Percentiles rank a stretch among this genome's conserved stretches.
Evolutionary conservation across 805 yeast genomes (phyloP).

Genomic region (Saturnispora zaruensis): DNA sequence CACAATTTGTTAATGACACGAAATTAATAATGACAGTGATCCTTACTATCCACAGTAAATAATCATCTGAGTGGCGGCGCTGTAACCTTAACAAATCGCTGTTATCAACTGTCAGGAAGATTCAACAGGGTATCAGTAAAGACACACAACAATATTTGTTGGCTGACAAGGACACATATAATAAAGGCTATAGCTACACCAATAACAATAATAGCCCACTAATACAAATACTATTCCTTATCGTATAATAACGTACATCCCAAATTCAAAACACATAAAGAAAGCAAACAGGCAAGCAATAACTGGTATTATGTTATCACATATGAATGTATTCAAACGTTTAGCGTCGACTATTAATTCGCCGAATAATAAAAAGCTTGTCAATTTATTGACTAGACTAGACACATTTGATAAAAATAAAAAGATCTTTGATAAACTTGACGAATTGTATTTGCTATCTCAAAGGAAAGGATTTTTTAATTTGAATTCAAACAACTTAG

Average conservation of each 20-base stretch:
- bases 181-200: not conserved
- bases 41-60: not conserved
- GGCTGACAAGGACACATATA: not conserved
- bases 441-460: conserved; percentile 24
- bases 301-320: not conserved
- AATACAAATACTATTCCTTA: not conserved
- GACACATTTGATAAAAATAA: conserved; percentile 23
- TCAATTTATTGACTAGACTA: conserved; percentile 22
- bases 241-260: not conserved
- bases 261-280: not conserved
- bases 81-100: not conserved
- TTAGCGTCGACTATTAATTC: conserved; percentile 23
- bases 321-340: conserved; percentile 8
- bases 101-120: not conserved
- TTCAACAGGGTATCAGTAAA: not conserved
- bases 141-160: not conserved
- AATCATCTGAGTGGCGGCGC: conserved; percentile 1
- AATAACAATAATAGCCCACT: not conserved
- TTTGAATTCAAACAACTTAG: conserved; percentile 23
- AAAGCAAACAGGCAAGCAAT: not conserved
- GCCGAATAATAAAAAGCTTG: conserved; percentile 24
- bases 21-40: not conserved
- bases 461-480: conserved; percentile 29
- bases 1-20: not conserved
- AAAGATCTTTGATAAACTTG: conserved; percentile 25